Base-by-base conservation (phyloP, 495 filamentous ascomycete genomes). In the Niebla homalea region DNA sequence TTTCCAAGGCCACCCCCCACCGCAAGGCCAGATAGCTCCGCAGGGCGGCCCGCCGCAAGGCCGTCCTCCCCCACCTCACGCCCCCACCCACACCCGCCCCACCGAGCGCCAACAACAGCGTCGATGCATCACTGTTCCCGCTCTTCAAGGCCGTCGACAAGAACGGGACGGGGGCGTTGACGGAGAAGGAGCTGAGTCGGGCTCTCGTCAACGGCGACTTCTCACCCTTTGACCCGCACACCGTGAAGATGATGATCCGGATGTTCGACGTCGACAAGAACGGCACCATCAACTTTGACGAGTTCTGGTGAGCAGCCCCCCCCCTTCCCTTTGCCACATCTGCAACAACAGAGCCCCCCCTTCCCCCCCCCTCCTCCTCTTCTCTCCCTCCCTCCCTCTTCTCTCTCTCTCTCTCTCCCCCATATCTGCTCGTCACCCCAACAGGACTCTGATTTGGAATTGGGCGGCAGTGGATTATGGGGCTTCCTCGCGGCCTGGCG, bases 131-230 rank as follows among this genome's bases (percentile, higher is more conserved):
- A 1, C 73, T 98, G 8, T 81, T 85, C 57, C 87, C 85, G 0
- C 71, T 97, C 18, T 98, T 98, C 72, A 79, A 84, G 47, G 86
- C 88, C 0, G 92, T 95, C 14, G 94, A 98, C 66, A 86, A 86
- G 56, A 70, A 64, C 75, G 80, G 83, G 23, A 86, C 77, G 42
- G 89, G 89, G 20, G 76, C 87, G 48, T 75, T 98, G 37, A 86
- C 83, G 1, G 93, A 97, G 63, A 69, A 73, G 53, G 92, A 98
- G 65, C 85, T 98, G 16, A 80, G 85, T 10, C 83, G 85, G 0
- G 92, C 92, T 11, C 80, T 98, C 8, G 93, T 98, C 37, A 98
- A 98, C 64, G 90, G 88, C 39, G 92, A 98, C 70, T 97, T 81
- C 74, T 84, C 86, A 5, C 76, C 84, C 4, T 98, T 98, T 64